Base-by-base conservation (phyloP, 2,329 filamentous ascomycete genomes). In the Monilinia laxa region DNA sequence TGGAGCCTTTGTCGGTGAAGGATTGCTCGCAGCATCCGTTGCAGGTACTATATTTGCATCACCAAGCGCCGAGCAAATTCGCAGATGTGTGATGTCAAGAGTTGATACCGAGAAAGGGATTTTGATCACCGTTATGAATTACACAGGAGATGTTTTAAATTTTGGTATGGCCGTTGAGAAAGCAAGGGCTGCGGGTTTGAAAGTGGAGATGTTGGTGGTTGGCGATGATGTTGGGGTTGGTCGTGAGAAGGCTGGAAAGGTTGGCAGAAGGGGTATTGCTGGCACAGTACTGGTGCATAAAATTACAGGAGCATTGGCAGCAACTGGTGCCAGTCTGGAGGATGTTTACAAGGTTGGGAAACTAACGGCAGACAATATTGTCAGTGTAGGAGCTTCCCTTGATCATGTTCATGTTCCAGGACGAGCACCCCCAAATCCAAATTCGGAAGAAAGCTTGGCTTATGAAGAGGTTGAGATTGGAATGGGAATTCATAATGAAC, bases 101-200 rank as follows among this genome's bases (percentile, higher is more conserved):
- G 90, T 96, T 3, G 87, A 91, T 68, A 84, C 84, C 4, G 82
- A 85, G 55, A 85, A 86, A 69, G 94, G 93, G 31, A 90, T 97
- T 1, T 78, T 97, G 52, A 90, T 97, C n/a, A 89, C 93, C 7
- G 91, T 96, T 40, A 97, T 96, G 91, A 97, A 97, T 78, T 96
- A 96, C 78, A 96, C 92, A 1, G 91, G 91, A 49, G 91, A 93
- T 77, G 86, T 97, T 64, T 84, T 97, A 72, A 96, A 97, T 80
- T 97, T 97, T 76, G 93, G 93, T 65, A 90, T 97, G 85, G 93
- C 90, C 0, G 91, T 95, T 11, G 94, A 97, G 78, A 97, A 97
- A 81, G 93, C 93, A 20, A 89, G 90, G 67, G 92, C 92, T 1
- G 86, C 87, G 0, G 93, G 92, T 0, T 79, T 92, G 31, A 80